These are phyloP conservation scores for Luffa acutangula DNA, from an alignment of 306 rosid genomes.

Conservation along the genomic window DNA sequence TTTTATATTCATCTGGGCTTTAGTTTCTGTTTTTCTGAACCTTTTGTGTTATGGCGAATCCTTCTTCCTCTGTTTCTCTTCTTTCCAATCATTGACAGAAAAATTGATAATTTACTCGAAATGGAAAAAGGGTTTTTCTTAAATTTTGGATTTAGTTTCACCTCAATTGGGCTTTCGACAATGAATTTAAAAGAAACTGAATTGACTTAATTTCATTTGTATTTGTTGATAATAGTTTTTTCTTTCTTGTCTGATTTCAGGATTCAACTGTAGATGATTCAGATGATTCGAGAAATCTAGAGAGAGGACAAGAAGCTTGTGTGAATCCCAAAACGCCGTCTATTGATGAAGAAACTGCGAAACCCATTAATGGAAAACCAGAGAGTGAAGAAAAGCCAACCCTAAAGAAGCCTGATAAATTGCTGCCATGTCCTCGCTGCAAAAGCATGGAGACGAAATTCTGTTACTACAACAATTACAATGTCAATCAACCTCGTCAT, in stretches of 20 bases:
- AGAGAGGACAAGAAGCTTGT: slow-evolving; percentile 3
- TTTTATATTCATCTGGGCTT: not conserved
- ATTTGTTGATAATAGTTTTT: not conserved
- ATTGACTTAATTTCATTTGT: not conserved
- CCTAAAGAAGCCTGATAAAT: slow-evolving; percentile 78
- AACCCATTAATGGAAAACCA: slow-evolving; percentile 23
- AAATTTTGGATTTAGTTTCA: not conserved
- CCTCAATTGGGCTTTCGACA: not conserved
- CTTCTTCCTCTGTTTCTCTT: not conserved
- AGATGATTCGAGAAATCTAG: slow-evolving; percentile 22
- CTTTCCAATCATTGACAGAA: not conserved
- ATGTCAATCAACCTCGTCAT: slow-evolving; percentile 80
- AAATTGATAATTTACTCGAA: not conserved
- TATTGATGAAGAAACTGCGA: slow-evolving; percentile 37
- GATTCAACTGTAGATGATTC: slow-evolving; percentile 22
- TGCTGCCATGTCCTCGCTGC: slow-evolving; percentile 86
- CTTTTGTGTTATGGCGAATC: not conserved
- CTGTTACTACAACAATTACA: slow-evolving; percentile 87
- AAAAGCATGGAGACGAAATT: slow-evolving; percentile 88
- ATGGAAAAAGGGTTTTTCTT: not conserved
- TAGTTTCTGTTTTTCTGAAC: not conserved
- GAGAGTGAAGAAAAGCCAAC: slow-evolving; percentile 30
- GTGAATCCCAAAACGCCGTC: slow-evolving; percentile 53
- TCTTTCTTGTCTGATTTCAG: slow-evolving; percentile 22
- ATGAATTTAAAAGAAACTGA: not conserved